Conservation (phyloP, 2,329 filamentous ascomycete genomes). For the Pseudogymnoascus sp. region DNA sequence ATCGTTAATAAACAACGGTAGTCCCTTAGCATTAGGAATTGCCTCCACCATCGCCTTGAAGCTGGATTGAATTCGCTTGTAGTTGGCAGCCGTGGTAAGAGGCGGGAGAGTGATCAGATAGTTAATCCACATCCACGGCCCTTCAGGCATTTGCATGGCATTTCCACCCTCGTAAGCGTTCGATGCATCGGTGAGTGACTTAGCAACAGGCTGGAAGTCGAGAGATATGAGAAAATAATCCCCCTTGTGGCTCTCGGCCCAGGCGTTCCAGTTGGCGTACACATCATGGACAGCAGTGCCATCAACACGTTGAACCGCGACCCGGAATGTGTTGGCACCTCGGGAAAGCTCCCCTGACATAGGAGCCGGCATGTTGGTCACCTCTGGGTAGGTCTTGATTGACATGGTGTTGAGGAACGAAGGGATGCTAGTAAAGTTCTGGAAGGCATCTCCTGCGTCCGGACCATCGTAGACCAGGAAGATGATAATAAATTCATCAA, state of each 20-base stretch:
- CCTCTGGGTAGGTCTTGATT: slow-evolving; percentile 28
- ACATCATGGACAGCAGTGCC: slow-evolving; percentile 12
- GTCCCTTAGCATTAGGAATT: slow-evolving; percentile 24
- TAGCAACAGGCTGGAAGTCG: slow-evolving; percentile 28
- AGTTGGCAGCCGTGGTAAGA: slow-evolving; percentile 21
- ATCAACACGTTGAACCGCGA: slow-evolving; percentile 27
- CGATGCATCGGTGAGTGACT: slow-evolving; percentile 29
- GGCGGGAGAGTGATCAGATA: slow-evolving; percentile 27
- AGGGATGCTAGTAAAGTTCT: slow-evolving; percentile 30
- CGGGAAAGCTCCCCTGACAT: slow-evolving; percentile 25
- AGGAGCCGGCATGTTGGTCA: slow-evolving; percentile 31
- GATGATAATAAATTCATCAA: slow-evolving; percentile 30
- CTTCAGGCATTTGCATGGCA: slow-evolving; percentile 32
- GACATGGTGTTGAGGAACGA: slow-evolving; percentile 26
- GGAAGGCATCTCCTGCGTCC: slow-evolving; percentile 28
- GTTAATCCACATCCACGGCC: slow-evolving; percentile 29
- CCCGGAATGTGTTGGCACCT: slow-evolving; percentile 31
- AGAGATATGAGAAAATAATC: slow-evolving; percentile 23
- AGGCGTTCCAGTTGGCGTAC: slow-evolving; percentile 24
- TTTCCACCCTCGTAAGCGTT: slow-evolving; percentile 28
- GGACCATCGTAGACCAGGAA: slow-evolving; percentile 33
- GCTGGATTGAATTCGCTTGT: slow-evolving; percentile 27
- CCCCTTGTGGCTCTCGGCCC: slow-evolving; percentile 29
- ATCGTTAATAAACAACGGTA: slow-evolving; percentile 29
- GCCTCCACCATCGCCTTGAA: slow-evolving; percentile 27